Evolutionary conservation across 2,329 filamentous ascomycete species (phyloP), one percentile per base, ranked within the genome.

Genomic region (Trichophyton benhamiae): DNA sequence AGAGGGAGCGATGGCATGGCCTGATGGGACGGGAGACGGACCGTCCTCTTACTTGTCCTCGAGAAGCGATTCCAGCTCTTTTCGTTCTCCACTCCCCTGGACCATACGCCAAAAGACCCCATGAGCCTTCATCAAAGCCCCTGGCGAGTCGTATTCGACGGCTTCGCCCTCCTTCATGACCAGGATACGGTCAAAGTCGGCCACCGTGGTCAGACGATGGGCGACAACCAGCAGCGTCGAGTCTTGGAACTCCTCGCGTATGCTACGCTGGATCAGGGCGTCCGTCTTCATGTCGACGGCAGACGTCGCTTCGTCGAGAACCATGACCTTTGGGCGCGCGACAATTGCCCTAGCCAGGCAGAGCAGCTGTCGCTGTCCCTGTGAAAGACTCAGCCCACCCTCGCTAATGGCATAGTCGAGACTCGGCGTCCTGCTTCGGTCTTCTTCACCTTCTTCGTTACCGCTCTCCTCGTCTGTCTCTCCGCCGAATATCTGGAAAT

Each of bases 221-320:
- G 84, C 84, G 71, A 87, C 84, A 0, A 82, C 84, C 61, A 87
- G 79, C 13, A 87, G 83, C 0, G 84, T 87, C 63, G 80, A 82
- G 62, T 78, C 76, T 57, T 71, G 75, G 76, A 84, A 75, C 70
- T 84, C 82, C 66, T 82, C 79, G 55, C 80, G 74, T 67, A 84
- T 68, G 17, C 83, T 75, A 59, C 75, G 72, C 67, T 83, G 80
- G 53, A 84, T 82, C 62, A 79, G 70, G 67, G 73, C 67, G 15
- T 83, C 82, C 0, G 83, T 86, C 64, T 85, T 82, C 59, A 79
- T 77, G 69, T 87, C 84, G 64, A 86, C 84, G 57, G 80, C 83
- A 1, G 84, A 83, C 1, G 84, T 86, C 2, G 84, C 84, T 67
- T 87, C 85, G 66, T 87, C 85, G 68, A 87, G 77, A 58, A 87